Conservation (phyloP, 164 flowering plant genomes). For the Tetrastigma voinierianum region DNA sequence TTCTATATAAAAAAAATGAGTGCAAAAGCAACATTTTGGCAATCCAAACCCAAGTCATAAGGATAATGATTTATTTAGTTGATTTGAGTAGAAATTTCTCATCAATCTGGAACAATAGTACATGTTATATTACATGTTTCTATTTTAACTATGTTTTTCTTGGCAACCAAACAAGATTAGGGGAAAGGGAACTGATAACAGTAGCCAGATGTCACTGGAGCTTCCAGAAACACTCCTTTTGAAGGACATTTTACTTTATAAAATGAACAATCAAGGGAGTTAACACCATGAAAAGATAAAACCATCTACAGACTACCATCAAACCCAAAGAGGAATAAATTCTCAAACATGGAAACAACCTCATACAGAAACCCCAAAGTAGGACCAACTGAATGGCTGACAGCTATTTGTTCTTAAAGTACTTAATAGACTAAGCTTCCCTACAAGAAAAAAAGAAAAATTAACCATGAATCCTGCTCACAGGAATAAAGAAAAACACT, state of each 20-base stretch:
- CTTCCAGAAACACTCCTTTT: not conserved
- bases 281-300: not conserved
- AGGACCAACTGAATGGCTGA: slow-evolving; percentile 57
- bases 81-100: no score
- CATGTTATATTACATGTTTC: no score
- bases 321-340: not conserved
- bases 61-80: no score
- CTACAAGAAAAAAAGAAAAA: slow-evolving; percentile 38
- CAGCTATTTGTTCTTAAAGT: no score
- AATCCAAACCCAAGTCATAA: no score
- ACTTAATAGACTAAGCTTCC: slow-evolving; percentile 84
- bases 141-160: no score
- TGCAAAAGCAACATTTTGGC: no score
- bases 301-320: not conserved
- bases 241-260: not conserved
- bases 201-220: not conserved
- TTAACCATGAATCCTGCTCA: not conserved
- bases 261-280: not conserved
- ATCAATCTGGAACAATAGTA: no score
- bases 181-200: not conserved
- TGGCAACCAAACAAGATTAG: not conserved
- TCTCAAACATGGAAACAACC: no score
- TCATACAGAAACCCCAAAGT: no score
- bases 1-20: no score
- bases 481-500: no score